phyloP scores from a whole-genome alignment of 2,329 filamentous ascomycete genomes.

The Fusarium pilosicola region DNA sequence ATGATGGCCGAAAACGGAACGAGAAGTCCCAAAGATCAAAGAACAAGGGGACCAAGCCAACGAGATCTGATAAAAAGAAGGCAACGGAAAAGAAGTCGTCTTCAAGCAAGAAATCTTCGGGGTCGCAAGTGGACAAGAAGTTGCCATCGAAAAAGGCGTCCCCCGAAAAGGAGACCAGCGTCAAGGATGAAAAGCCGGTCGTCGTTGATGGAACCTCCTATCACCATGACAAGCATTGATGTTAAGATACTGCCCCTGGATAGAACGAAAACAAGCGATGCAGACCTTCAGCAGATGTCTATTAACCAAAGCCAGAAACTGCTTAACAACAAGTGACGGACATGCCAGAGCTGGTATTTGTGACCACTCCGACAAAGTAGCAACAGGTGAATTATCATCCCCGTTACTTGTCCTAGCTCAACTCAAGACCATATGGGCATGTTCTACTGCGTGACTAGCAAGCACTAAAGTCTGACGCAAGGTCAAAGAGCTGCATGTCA shows the following conservation, averaged over 20 bases:
- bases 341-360: not conserved
- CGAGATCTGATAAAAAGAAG: slow-evolving; percentile 19
- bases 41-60: slow-evolving; percentile 24
- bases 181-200: slow-evolving; percentile 19
- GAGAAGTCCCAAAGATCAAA: slow-evolving; percentile 23
- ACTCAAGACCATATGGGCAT: not conserved
- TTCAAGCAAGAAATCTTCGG: slow-evolving; percentile 18
- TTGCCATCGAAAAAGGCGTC: slow-evolving; percentile 10
- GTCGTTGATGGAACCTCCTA: slow-evolving; percentile 36
- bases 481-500: not conserved
- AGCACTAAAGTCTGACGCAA: not conserved
- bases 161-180: slow-evolving; percentile 11
- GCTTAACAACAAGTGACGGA: not conserved
- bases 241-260: not conserved
- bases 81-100: slow-evolving; percentile 13
- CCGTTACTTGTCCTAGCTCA: not conserved
- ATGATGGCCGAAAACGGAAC: not conserved
- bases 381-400: not conserved
- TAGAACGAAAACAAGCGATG: not conserved
- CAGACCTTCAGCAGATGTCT: not conserved
- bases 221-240: slow-evolving; percentile 11
- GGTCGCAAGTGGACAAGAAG: slow-evolving; percentile 23
- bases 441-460: not conserved
- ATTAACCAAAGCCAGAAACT: not conserved
- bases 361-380: not conserved